Base-by-base conservation (phyloP, 2,329 filamentous ascomycete genomes). In the Blastomyces silverae region DNA sequence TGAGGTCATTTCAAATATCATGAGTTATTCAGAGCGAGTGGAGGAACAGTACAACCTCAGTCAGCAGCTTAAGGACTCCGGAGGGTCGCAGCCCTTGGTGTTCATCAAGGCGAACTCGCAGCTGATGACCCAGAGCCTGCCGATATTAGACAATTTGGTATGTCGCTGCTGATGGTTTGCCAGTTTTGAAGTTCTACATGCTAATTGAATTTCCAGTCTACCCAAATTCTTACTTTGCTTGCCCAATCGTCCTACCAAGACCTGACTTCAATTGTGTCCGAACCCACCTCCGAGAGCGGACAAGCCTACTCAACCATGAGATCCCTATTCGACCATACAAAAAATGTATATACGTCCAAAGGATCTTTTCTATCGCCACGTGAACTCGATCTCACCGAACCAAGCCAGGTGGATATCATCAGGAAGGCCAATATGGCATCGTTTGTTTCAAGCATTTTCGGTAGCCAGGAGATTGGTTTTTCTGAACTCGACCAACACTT, bases 391-490 rank as follows among this genome's bases (percentile, higher is more conserved):
- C 77, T 85, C 56, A 77, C 78, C 7, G 81, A 83, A 28, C 72
- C 77, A 2, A 75, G 77, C 11, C 84, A 88, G 70, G 77, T 86
- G 52, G 84, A 84, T 65, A 83, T 83, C 57, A 83, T 88, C 64
- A 81, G 84, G 64, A 87, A 84, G 71, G 84, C 85, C 52, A 89
- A 89, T 69, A 77, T 87, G 60, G 86, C 86, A 13, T 87, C 85
- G 0, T 88, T 87, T 70, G 82, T 87, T 37, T 85, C 84, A 0
- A 84, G 83, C 67, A 82, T 88, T 34, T 86, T 89, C 70, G 82
- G 81, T n/a, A 83, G 84, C 20, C 83, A 85, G 69, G 84, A 87
- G 71, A 84, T 88, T 66, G 84, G 84, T 11, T 87, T 88, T 69
- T 83, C 82, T 60, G 84, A 87, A 67, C 75, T 88, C 55, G 85